Evolutionary conservation across 73 alveolate species (phyloP).

Genomic region (Diophrys sp.): DNA sequence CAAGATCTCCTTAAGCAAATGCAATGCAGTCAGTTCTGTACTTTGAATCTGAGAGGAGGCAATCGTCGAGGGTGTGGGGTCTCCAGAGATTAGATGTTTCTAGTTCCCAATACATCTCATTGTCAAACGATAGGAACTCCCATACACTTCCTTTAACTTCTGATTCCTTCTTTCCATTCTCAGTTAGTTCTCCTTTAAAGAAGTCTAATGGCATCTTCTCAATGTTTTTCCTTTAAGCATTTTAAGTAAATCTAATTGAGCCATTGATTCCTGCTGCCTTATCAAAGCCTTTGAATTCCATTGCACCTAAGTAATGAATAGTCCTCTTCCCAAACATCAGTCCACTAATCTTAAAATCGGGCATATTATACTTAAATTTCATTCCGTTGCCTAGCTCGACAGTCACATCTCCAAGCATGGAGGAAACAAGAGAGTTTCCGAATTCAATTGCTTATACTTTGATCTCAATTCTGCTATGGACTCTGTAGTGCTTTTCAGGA

Average conservation of each 20-base stretch:
- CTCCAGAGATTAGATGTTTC: conserved; percentile 26
- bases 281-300: conserved; percentile 8
- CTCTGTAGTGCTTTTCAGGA: conserved; percentile 7
- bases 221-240: neutral
- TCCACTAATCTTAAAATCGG: conserved; percentile 24
- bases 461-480: conserved; percentile 24
- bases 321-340: conserved; percentile 37
- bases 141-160: conserved; percentile 42
- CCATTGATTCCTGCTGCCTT: neutral
- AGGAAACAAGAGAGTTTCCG: conserved; percentile 12
- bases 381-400: conserved; percentile 19
- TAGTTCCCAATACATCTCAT: conserved; percentile 41
- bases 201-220: conserved; percentile 2
- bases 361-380: conserved; percentile 15
- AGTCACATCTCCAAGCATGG: conserved; percentile 15
- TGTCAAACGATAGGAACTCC: conserved; percentile 14
- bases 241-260: neutral
- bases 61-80: conserved; percentile 26
- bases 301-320: conserved; percentile 15
- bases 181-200: conserved; percentile 20
- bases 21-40: conserved; percentile 52
- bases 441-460: conserved; percentile 16
- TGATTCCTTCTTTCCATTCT: conserved; percentile 8
- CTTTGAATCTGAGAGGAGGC: conserved; percentile 52
- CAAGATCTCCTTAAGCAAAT: conserved; percentile 35